Base-by-base conservation (phyloP, 805 yeast species). In the Metschnikowia similis region DNA sequence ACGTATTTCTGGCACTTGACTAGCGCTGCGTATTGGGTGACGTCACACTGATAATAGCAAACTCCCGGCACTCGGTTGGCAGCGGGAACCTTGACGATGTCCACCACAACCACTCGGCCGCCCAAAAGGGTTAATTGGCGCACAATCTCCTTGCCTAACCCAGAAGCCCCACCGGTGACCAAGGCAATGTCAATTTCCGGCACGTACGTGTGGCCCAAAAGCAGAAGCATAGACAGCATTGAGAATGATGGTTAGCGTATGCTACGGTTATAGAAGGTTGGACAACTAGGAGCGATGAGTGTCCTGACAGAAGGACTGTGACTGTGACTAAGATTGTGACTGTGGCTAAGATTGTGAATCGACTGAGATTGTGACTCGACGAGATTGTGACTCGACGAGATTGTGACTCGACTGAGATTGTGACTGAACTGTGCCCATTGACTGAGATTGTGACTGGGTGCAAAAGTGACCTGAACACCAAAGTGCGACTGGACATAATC, bases 131-230 rank as follows among this genome's bases (percentile, higher is more conserved):
- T 65, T 48, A 91, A 76, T 26, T 61, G 60, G 13, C 57, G 53
- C 0, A 77, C 87, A 3, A 92, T 54, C 54, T 82, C 87, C 38
- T 68, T 69, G 0, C 98, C 98, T 8, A 92, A 71, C 0, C 97
- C 98, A 0, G 81, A 70, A 3, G 79, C 63, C 0, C 97, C 98
- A 0, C 98, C 98, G 0, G 98, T 91, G 17, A 92, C 71, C 4
- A 90, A 66, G 0, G 83, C 85, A 9, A 85, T 71, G 59, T 88
- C 96, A 9, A 71, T 66, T 26, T 61, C 64, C 0, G 80, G 77
- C 35, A 81, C 84, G 52, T 77, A 76, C 9, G 68, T 70, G 49
- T 74, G 77, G 1, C 88, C 88, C 17, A 82, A 62, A 1, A 80
- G 21, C 26, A 26, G 21, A 16, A 43, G 46, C 26, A 43, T 16